Evolutionary conservation across 1,139 yeast genomes (phyloP).

Genomic region (Pichia sp.): DNA sequence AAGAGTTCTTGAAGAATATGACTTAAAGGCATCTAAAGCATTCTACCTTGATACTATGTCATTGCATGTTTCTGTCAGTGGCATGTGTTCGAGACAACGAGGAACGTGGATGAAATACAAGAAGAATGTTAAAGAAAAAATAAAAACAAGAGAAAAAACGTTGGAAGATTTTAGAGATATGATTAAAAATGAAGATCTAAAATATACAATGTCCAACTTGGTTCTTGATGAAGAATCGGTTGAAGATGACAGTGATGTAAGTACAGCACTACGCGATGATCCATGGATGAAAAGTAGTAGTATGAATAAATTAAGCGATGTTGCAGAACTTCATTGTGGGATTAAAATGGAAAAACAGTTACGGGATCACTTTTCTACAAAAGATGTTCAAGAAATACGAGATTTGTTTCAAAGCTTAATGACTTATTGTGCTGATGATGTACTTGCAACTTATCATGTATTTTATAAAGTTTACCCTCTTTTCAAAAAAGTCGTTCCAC

Average conservation of each 20-base stretch:
- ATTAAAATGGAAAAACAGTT: constrained; percentile 58
- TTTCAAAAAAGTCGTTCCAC: constrained; percentile 69
- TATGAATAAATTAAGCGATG: constrained; percentile 75
- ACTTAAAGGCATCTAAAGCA: constrained; percentile 56
- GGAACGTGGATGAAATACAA: constrained; percentile 68
- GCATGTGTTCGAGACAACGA: constrained; percentile 90
- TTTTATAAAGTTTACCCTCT: constrained; percentile 63
- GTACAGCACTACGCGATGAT: constrained; percentile 32
- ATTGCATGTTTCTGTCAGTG: constrained; percentile 82
- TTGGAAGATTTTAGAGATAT: constrained; percentile 21
- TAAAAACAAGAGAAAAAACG: constrained; percentile 18
- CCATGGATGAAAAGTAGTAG: constrained; percentile 82
- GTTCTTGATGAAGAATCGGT: constrained; percentile 23
- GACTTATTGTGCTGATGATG: constrained; percentile 84
- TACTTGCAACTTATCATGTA: constrained; percentile 65
- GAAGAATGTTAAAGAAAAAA: constrained; percentile 29
- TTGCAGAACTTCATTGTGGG: constrained; percentile 74
- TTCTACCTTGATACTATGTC: constrained; percentile 91
- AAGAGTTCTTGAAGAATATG: constrained; percentile 77
- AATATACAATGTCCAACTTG: constrained; percentile 14
- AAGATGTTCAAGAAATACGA: constrained; percentile 50
- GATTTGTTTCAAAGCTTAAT: constrained; percentile 56
- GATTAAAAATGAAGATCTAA: constrained; percentile 21
- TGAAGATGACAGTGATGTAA: constrained; percentile 16
- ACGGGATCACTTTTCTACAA: constrained; percentile 58